Base-by-base conservation (phyloP, 345 rosid species). In the Nephelium lappaceum region DNA sequence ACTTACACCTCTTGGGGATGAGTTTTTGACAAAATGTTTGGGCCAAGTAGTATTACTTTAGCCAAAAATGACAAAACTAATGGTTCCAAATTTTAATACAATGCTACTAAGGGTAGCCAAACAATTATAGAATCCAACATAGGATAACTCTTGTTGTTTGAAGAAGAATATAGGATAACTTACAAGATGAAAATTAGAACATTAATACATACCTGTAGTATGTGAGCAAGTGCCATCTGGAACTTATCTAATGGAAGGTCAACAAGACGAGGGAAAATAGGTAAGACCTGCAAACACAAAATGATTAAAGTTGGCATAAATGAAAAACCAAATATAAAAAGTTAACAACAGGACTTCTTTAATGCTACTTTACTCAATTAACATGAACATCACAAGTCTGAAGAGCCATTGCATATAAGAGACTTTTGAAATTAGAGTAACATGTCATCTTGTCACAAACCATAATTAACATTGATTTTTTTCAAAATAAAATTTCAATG, bases 201-300 rank as follows among this genome's bases (percentile, higher is more conserved):
- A 83, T 76, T 70, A 69, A 74, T 43, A 77, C 16, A 53, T 85
- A 94, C 99, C 99, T 96, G 99, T 74, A 96, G 85, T 81, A 96
- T 91, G 82, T 91, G 93, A 74, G 97, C 99, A 80, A 96, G 93
- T 10, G 98, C 99, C 86, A 87, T 89, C 83, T 91, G 98, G 87
- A 96, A 96, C 88, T 94, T 96, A 27, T 96, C 98, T 49, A 88
- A 81, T 16, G 97, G 97, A 77, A 96, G 98, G 84, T 90, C 89
- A 64, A 93, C 93, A 79, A 96, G 94, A 64, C 89, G 93, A 65
- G 99, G 97, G 64, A 96, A 96, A 74, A 96, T 91, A 71, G 98
- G 98, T 81, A 95, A 85, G 65, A 95, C 98, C 98, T 95, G 89
- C 7, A 43, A 62, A 43, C 25, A 45, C 66, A 45, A 71, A 79